phyloP scores from a whole-genome alignment of 257 asterid genomes.

The Nicotiana tabacum region DNA sequence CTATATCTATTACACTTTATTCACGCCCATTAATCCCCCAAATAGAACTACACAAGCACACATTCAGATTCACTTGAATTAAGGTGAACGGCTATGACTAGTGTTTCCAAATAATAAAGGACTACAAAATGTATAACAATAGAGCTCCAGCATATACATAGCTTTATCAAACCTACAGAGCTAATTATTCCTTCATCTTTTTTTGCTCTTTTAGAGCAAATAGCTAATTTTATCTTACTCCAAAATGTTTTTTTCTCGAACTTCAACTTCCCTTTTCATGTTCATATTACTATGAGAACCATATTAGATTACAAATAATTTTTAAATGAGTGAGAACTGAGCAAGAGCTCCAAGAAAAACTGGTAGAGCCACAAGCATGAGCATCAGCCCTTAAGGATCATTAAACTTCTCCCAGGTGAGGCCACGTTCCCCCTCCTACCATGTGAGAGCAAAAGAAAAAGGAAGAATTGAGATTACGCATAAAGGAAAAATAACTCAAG shows the following conservation, averaged over 20 bases:
- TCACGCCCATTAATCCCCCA: background rate
- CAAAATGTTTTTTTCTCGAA: background rate
- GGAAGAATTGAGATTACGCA: background rate
- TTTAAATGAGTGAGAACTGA: background rate
- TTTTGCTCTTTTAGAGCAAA: background rate
- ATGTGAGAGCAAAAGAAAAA: background rate
- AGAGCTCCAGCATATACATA: background rate
- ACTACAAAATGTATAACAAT: background rate
- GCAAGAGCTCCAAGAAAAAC: background rate
- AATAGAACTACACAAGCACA: background rate
- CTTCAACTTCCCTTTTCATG: background rate
- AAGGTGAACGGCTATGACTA: background rate
- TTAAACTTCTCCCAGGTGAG: background rate
- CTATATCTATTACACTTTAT: background rate
- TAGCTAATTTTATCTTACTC: background rate
- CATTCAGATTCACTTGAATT: background rate
- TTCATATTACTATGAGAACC: background rate
- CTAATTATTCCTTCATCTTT: background rate
- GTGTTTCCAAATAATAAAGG: background rate
- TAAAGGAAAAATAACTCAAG: background rate
- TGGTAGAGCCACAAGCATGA: background rate
- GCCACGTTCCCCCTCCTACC: background rate
- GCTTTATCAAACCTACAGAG: background rate
- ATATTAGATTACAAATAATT: background rate
- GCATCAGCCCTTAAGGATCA: background rate